Conservation (phyloP, 2,329 filamentous ascomycete genomes). For the Neopestalotiopsis sp. region DNA sequence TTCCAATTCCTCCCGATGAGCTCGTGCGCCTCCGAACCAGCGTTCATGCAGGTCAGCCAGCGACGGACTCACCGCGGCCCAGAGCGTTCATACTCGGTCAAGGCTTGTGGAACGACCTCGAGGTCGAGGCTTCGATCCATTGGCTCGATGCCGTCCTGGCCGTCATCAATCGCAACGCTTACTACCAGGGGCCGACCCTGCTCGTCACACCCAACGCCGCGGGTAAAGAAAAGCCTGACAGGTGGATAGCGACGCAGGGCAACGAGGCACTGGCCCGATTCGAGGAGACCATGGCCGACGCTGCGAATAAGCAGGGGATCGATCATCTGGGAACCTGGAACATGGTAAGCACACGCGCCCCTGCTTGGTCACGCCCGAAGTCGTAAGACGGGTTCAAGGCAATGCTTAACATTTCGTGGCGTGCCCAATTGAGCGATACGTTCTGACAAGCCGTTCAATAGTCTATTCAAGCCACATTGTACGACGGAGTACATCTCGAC, state of each 20-base stretch:
- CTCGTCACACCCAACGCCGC: constrained; percentile 53
- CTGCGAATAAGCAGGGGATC: constrained; percentile 42
- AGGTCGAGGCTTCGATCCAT: constrained; percentile 44
- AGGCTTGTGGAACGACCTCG: constrained; percentile 53
- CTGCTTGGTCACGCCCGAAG: background rate
- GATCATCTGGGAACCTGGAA: constrained; percentile 57
- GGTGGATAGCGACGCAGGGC: constrained; percentile 51
- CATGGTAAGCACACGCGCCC: constrained; percentile 39
- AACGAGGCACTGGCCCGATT: constrained; percentile 53
- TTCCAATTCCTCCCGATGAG: constrained; percentile 48
- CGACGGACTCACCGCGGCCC: constrained; percentile 31
- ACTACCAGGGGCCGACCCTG: constrained; percentile 30
- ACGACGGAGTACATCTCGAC: constrained; percentile 54
- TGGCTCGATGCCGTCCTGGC: constrained; percentile 46
- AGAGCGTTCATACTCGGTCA: constrained; percentile 52
- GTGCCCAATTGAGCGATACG: background rate
- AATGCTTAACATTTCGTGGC: background rate
- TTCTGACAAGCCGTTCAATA: background rate
- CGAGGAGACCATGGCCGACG: constrained; percentile 44
- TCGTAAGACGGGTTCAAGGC: background rate
- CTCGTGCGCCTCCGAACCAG: constrained; percentile 41
- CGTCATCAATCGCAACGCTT: constrained; percentile 31
- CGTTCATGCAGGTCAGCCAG: constrained; percentile 32
- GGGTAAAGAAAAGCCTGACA: constrained; percentile 50
- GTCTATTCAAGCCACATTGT: constrained; percentile 50